Base-by-base conservation (phyloP, 768 basidiomycete genomes). In the Polyporus arcularius region DNA sequence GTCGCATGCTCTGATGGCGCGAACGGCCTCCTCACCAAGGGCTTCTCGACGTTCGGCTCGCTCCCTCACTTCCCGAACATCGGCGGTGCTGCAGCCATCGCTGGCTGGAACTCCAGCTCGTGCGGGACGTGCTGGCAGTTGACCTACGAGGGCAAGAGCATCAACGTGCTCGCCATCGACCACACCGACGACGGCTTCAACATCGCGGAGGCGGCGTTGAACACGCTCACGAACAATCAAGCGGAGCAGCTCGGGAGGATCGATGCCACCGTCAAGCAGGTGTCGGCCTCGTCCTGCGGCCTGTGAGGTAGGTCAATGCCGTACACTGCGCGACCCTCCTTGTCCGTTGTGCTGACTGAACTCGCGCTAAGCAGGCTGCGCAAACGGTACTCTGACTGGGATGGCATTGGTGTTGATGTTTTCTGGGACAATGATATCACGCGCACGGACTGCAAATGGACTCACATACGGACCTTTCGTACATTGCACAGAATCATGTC, bases 81-180 rank as follows among this genome's bases (percentile, higher is more conserved):
- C 66, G 86, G 85, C 32, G 86, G 82, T 1, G 82, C 78, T 0
- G 74, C 76, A 15, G 83, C 78, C 40, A 74, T 88, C 57, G 71
- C 70, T 6, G 80, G 79, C 30, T 87, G 74, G 72, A 77, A 83
- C 68, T 86, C 84, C 2, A 63, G 70, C 3, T 73, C 75, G 46
- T 89, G 87, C 65, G 85, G 85, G 1, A 78, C 79, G 28, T 89
- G 88, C 72, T 89, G 85, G 85, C 56, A 76, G 59, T 68, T 88
- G 63, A 79, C 80, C 5, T 87, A 79, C 71, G 75, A 76, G 5
- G 75, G 75, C 21, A 77, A 61, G 57, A 79, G 68, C 55, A 75
- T 86, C 70, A 79, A 76, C 42, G 68, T 87, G 11, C 70, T 82
- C 1, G 86, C 81, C 1, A 73, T 89, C 26, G 85, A 88, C 64